phyloP scores from a whole-genome alignment of 2,329 filamentous ascomycete genomes.

The Pyricularia sp. region DNA sequence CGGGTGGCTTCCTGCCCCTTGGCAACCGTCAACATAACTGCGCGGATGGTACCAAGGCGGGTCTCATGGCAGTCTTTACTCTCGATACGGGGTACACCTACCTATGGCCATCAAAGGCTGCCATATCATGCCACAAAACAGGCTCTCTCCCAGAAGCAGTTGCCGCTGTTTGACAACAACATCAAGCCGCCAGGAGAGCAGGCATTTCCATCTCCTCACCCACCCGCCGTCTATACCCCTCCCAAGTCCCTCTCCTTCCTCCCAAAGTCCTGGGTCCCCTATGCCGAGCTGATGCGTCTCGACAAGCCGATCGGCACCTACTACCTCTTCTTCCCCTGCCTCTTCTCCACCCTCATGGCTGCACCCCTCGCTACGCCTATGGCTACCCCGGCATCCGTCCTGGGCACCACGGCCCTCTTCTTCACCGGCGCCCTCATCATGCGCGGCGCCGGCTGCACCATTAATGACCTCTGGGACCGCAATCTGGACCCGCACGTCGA shows the following conservation, averaged over 20 bases:
- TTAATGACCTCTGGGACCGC: conserved; percentile 87
- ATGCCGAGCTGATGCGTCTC: conserved; percentile 71
- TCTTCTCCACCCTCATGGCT: conserved; percentile 76
- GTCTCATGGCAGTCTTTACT: not conserved
- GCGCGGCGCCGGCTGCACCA: conserved; percentile 79
- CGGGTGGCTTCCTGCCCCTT: not conserved
- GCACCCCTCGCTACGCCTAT: conserved; percentile 59
- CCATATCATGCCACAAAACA: not conserved
- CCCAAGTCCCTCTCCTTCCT: conserved; percentile 60
- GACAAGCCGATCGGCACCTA: conserved; percentile 76
- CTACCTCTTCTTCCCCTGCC: conserved; percentile 77
- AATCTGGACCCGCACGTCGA: conserved; percentile 75
- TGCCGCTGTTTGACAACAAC: not conserved
- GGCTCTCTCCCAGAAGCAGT: not conserved
- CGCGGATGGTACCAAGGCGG: not conserved
- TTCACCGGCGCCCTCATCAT: conserved; percentile 71
- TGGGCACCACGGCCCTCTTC: conserved; percentile 61
- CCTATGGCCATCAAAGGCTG: not conserved
- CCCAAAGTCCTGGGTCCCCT: conserved; percentile 64
- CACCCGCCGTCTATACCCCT: conserved; percentile 20
- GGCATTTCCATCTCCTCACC: not conserved
- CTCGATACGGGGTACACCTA: not conserved
- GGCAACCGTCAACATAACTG: not conserved
- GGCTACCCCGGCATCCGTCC: conserved; percentile 47
- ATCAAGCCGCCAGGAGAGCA: not conserved